Evolutionary conservation across 2,329 filamentous ascomycete genomes (phyloP).

Genomic region (Stemphylium vesicarium): DNA sequence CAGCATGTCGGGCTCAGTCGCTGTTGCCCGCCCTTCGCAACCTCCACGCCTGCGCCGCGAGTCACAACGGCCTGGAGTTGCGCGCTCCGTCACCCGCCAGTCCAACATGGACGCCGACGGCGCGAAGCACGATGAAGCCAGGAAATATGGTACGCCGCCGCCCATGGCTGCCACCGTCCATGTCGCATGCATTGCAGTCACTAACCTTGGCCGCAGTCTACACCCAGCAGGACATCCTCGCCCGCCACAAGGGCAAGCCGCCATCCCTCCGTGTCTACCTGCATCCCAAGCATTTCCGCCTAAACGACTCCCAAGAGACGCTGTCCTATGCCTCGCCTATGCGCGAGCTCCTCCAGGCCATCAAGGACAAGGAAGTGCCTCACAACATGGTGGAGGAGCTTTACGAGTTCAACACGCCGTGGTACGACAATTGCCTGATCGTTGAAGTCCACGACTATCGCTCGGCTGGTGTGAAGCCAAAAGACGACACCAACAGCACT

Average conservation of each 20-base stretch:
- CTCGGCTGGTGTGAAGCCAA: conserved; percentile 64
- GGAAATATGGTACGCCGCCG: conserved; percentile 41
- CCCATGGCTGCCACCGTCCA: background rate
- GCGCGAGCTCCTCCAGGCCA: conserved; percentile 78
- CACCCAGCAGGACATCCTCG: conserved; percentile 78
- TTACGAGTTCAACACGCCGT: conserved; percentile 71
- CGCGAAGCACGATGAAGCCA: conserved; percentile 35
- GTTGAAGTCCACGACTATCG: conserved; percentile 93
- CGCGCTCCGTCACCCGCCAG: conserved; percentile 34
- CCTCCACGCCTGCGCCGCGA: conserved; percentile 53
- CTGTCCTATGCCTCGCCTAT: conserved; percentile 94
- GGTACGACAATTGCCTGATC: conserved; percentile 92
- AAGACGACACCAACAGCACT: conserved; percentile 57
- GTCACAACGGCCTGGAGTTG: conserved; percentile 50
- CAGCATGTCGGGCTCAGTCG: conserved; percentile 44
- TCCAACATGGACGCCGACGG: conserved; percentile 38
- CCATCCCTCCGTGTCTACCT: conserved; percentile 89
- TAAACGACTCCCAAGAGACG: conserved; percentile 92
- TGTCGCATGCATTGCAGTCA: background rate
- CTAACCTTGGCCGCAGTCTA: conserved; percentile 62
- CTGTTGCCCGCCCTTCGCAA: conserved; percentile 46
- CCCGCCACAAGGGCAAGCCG: conserved; percentile 73
- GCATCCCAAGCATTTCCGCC: conserved; percentile 76
- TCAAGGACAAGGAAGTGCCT: conserved; percentile 78
- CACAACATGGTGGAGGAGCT: conserved; percentile 88